These are phyloP conservation scores for Voacanga thouarsii DNA, from an alignment of 257 asterid genomes.

Conservation along the genomic window DNA sequence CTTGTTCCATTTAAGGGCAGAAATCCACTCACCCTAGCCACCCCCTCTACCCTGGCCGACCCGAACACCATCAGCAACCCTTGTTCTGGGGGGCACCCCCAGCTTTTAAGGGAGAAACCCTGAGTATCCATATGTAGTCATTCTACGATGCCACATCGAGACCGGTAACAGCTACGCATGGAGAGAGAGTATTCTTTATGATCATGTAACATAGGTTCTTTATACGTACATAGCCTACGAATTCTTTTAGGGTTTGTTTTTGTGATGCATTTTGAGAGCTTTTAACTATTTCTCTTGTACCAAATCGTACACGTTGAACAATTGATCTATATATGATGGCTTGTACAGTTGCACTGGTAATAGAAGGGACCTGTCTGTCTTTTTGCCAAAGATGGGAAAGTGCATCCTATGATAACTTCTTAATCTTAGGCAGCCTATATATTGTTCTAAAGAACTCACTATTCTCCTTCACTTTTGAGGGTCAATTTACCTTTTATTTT, in stretches of 20 bases:
- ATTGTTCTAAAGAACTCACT: background rate
- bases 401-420: background rate
- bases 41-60: background rate
- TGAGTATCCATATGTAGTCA: background rate
- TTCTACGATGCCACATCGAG: conserved; percentile 22
- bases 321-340: background rate
- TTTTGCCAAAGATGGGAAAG: background rate
- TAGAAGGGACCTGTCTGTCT: background rate
- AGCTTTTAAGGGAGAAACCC: conserved; percentile 19
- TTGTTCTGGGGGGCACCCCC: background rate
- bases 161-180: conserved; percentile 14
- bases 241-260: background rate
- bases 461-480: background rate
- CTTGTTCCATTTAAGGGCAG: conserved; percentile 5
- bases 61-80: background rate
- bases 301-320: background rate
- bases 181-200: background rate
- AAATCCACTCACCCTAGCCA: background rate
- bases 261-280: too few species aligned
- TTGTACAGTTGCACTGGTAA: background rate
- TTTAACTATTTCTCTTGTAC: background rate
- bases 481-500: background rate
- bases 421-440: conserved; percentile 1
- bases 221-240: background rate
- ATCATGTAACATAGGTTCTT: background rate